Base-by-base conservation (phyloP, 805 yeast genomes). In the Suhomyces vadensis region DNA sequence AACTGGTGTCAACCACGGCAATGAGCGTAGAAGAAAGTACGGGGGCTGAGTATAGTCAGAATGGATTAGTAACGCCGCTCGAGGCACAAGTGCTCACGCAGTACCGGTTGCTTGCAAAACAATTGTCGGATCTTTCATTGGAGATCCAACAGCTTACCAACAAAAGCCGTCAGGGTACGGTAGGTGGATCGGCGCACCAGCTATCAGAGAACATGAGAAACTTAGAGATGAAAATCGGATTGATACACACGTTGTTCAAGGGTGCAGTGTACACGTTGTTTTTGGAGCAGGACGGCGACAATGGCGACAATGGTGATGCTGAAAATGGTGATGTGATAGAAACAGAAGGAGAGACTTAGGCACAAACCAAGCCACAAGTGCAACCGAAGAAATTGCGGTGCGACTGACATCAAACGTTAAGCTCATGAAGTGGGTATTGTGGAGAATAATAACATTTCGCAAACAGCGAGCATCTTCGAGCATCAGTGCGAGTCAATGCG, bases 181-280 rank as follows among this genome's bases (percentile, higher is more conserved):
- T 37, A 26, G 43, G 43, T 16, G 49, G 61, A 35, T 38, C 61
- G 9, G 67, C 71, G 4, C 64, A 62, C 41, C 57, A 59, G 17
- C 52, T 73, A 33, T 49, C 67, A 21, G 79, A 76, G 26, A 77
- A 78, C 48, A 60, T 84, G 51, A 69, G 88, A 22, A 76, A 71
- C 19, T 71, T 85, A 41, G 91, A 85, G 53, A 71, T 78, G 48
- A 83, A 83, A 50, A 69, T 81, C 9, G 83, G 84, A 1, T 61
- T 83, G 41, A 84, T 85, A 3, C 81, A 81, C 40, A 83, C 89
- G 1, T 60, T 82, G 35, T 75, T 85, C 61, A 81, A 83, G 51
- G 83, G 86, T 4, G 84, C 89, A 3, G 87, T 85, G 3, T 85
- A 85, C 56, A 77, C 83, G 13, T 65, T 84, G 41, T 77, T 81